Conservation (phyloP, 2,329 filamentous ascomycete species). For the Aspergillus hortae region DNA sequence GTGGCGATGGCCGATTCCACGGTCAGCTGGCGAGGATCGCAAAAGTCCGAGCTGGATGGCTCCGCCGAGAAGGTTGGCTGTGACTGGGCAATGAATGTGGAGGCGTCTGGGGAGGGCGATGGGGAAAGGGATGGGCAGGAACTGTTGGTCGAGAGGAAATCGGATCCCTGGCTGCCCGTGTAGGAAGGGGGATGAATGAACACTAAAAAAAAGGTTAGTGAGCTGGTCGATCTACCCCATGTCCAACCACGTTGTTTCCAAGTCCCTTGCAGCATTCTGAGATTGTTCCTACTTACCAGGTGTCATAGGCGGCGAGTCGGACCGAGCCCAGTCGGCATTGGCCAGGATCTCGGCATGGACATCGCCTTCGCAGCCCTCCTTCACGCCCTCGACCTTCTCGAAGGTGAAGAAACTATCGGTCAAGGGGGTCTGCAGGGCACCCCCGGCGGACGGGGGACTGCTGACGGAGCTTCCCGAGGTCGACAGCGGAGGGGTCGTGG, state of each 20-base stretch:
- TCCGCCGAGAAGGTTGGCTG: constrained; percentile 62
- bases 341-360: constrained; percentile 69
- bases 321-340: constrained; percentile 70
- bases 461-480: constrained; percentile 79
- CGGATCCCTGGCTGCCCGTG: constrained; percentile 59
- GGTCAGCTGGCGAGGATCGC: constrained; percentile 85
- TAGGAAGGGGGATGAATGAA: constrained; percentile 66
- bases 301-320: constrained; percentile 79
- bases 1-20: constrained; percentile 54
- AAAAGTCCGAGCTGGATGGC: constrained; percentile 74
- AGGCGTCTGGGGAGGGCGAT: constrained; percentile 74
- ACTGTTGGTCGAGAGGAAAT: constrained; percentile 65
- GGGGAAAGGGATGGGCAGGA: constrained; percentile 82
- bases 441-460: constrained; percentile 74
- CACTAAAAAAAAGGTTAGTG: constrained; percentile 45
- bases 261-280: background rate
- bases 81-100: constrained; percentile 71
- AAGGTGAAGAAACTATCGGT: constrained; percentile 74
- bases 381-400: constrained; percentile 63
- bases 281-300: constrained; percentile 65
- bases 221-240: constrained; percentile 13
- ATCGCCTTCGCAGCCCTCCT: constrained; percentile 69
- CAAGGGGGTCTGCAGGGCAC: constrained; percentile 76
- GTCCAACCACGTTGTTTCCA: background rate
- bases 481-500: constrained; percentile 82